Percentiles rank a stretch among this genome's conserved stretches.
phyloP scores from a whole-genome alignment of 306 rosid genomes.

The Spatholobus suberectus region DNA sequence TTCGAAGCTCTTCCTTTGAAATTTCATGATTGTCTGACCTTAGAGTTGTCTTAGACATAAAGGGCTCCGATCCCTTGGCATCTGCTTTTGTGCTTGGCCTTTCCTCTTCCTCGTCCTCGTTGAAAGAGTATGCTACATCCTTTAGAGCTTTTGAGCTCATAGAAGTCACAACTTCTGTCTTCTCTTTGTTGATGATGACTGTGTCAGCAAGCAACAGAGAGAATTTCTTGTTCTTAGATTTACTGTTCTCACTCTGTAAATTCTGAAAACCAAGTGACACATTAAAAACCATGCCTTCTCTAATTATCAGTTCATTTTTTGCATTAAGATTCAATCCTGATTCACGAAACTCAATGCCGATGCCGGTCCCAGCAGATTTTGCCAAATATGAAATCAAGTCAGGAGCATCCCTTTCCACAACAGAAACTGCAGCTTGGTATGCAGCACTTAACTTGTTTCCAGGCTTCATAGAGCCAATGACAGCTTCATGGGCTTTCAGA shows the following conservation, averaged over 20 bases:
- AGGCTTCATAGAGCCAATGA: slow-evolving; percentile 71
- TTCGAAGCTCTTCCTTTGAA: slow-evolving; percentile 90
- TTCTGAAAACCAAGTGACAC: slow-evolving; percentile 92
- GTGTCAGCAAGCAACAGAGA: slow-evolving; percentile 92
- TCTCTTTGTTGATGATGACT: slow-evolving; percentile 68
- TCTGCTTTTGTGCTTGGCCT: slow-evolving; percentile 50
- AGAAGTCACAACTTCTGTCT: slow-evolving; percentile 70
- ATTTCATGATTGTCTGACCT: slow-evolving; percentile 95
- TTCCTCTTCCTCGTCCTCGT: slow-evolving; percentile 85
- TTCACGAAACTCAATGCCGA: slow-evolving; percentile 97
- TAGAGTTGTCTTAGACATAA: slow-evolving; percentile 78
- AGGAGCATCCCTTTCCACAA: slow-evolving; percentile 83
- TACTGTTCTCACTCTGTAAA: slow-evolving; percentile 57
- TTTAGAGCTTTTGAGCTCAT: slow-evolving; percentile 74
- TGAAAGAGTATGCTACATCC: slow-evolving; percentile 92
- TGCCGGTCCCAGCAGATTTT: slow-evolving; percentile 91
- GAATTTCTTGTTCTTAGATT: slow-evolving; percentile 63
- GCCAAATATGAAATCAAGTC: slow-evolving; percentile 73
- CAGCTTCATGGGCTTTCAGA: slow-evolving; percentile 86
- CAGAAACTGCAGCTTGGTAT: slow-evolving; percentile 78
- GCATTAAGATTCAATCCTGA: slow-evolving; percentile 87
- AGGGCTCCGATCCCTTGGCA: slow-evolving; percentile 53
- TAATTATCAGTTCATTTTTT: slow-evolving; percentile 75
- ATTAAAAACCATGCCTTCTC: slow-evolving; percentile 89
- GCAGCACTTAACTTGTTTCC: slow-evolving; percentile 74